Conservation (phyloP, 164 flowering plant genomes). For the Umbellularia californica region DNA sequence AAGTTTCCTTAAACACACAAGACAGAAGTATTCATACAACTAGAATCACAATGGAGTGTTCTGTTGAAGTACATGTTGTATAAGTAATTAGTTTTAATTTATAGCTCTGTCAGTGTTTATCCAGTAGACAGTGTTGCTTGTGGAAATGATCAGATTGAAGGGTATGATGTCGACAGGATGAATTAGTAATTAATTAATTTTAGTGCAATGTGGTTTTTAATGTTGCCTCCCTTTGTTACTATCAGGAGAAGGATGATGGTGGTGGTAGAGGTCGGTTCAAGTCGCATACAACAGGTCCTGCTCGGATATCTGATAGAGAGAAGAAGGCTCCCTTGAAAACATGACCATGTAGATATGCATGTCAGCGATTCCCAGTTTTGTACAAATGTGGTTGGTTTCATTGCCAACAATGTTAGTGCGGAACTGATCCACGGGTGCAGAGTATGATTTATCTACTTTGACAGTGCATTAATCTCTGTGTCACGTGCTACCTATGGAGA, state of each 20-base stretch:
- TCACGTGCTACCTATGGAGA: neutral
- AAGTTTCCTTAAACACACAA: too few relatives aligned
- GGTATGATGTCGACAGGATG: too few relatives aligned
- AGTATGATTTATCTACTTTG: neutral
- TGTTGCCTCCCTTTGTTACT: neutral
- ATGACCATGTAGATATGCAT: slow-evolving; percentile 15
- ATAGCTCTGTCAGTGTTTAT: too few relatives aligned
- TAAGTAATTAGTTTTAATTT: too few relatives aligned
- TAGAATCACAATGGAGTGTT: too few relatives aligned
- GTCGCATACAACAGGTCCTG: slow-evolving; percentile 86
- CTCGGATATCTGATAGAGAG: slow-evolving; percentile 89
- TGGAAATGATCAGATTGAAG: too few relatives aligned
- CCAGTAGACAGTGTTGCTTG: too few relatives aligned
- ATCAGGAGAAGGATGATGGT: slow-evolving; percentile 82
- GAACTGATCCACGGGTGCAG: neutral
- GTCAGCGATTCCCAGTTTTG: neutral
- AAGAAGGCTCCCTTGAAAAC: slow-evolving; percentile 96
- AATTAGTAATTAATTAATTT: too few relatives aligned
- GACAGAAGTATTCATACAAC: too few relatives aligned
- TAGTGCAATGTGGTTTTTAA: neutral
- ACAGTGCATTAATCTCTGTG: neutral
- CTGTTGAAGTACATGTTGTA: too few relatives aligned
- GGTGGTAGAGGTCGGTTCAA: slow-evolving; percentile 95
- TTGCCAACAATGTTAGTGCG: neutral
- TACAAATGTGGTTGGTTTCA: neutral